phyloP scores from a whole-genome alignment of 1,284 basidiomycete species.

The Heterobasidion annosum region DNA sequence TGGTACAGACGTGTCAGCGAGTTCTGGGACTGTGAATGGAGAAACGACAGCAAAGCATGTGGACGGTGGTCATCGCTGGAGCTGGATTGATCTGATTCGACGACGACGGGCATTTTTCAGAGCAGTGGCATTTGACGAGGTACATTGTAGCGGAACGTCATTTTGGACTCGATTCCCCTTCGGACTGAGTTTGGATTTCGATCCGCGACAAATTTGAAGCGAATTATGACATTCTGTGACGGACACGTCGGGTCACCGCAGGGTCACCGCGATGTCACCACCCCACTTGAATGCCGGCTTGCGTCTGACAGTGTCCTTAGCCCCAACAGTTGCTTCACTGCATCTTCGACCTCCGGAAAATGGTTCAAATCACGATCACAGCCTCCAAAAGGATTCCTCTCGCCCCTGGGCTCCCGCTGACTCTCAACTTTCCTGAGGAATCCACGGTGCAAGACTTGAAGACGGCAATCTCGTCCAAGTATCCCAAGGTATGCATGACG shows the following conservation, averaged over 20 bases:
- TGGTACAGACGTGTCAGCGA: constrained; percentile 82
- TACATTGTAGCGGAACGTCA: too few species aligned
- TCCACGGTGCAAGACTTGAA: constrained; percentile 56
- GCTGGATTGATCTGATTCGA: constrained; percentile 3
- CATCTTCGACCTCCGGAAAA: constrained; percentile 17
- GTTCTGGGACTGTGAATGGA: constrained; percentile 80
- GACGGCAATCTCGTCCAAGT: constrained; percentile 42
- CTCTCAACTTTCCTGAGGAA: constrained; percentile 41
- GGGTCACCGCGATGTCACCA: neutral
- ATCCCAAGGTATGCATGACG: constrained; percentile 44
- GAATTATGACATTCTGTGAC: neutral
- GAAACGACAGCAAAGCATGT: constrained; percentile 71
- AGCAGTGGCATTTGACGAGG: too few species aligned
- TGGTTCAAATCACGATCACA: constrained; percentile 55
- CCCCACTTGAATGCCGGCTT: neutral
- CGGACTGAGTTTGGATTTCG: neutral
- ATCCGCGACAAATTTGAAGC: neutral
- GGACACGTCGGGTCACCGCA: neutral
- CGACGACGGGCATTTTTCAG: constrained; percentile 5
- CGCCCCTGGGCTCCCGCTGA: constrained; percentile 46
- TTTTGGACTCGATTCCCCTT: too few species aligned
- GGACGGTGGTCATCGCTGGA: constrained; percentile 17
- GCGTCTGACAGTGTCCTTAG: neutral
- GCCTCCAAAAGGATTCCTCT: constrained; percentile 34
- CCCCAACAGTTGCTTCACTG: neutral